A percentile compares a stretch with the other conserved stretches of the same genome.
phyloP scores from a whole-genome alignment of 768 basidiomycete genomes.

The Macrolepiota fuliginosa region DNA sequence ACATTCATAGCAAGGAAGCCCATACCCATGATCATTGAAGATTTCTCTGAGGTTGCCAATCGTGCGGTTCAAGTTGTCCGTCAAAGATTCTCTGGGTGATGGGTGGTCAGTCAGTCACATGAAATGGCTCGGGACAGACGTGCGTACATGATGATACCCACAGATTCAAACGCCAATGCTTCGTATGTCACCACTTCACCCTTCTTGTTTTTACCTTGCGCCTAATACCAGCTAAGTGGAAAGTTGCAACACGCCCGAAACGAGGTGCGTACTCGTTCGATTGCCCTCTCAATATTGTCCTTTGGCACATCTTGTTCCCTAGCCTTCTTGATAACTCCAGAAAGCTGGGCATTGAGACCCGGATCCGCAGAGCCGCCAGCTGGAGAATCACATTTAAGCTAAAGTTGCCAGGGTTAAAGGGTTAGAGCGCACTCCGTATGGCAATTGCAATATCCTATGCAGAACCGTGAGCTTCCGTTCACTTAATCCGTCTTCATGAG shows the following conservation, averaged over 20 bases:
- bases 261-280: conserved; percentile 43
- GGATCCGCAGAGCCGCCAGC: conserved; percentile 59
- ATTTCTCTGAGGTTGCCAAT: conserved; percentile 54
- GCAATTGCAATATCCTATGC: conserved; percentile 60
- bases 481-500: background rate
- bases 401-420: background rate
- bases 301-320: conserved; percentile 62
- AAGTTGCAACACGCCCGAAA: background rate
- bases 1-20: background rate
- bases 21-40: conserved; percentile 47
- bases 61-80: conserved; percentile 66
- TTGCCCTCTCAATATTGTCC: conserved; percentile 64
- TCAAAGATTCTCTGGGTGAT: conserved; percentile 28
- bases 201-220: conserved; percentile 47
- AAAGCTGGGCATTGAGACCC: conserved; percentile 50
- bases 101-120: background rate
- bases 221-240: conserved; percentile 4
- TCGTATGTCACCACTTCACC: conserved; percentile 56
- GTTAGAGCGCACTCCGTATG: conserved; percentile 46
- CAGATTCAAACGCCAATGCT: conserved; percentile 54
- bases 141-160: conserved; percentile 64
- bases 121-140: background rate
- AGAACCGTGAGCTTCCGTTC: background rate
- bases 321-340: conserved; percentile 51
- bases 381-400: conserved; percentile 19